Conservation (phyloP, 2,329 filamentous ascomycete genomes). For the Ophiostoma perfectum region DNA sequence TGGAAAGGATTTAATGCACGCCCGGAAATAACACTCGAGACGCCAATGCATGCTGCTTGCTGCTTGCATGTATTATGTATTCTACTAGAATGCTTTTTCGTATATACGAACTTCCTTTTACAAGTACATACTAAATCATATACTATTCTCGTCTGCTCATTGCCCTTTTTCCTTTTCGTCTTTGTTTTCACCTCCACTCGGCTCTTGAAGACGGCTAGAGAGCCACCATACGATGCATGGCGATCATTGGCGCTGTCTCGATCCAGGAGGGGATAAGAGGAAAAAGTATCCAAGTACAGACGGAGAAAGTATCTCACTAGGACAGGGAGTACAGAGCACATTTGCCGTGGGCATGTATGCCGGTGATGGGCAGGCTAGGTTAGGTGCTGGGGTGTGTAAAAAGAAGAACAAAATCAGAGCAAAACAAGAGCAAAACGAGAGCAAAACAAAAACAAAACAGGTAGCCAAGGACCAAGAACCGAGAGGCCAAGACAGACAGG, state of each 20-base stretch:
- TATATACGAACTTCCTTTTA: too few relatives aligned
- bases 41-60: neutral
- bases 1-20: too few relatives aligned
- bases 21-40: neutral
- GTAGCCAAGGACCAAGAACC: too few relatives aligned
- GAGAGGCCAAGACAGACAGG: neutral
- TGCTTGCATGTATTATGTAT: neutral
- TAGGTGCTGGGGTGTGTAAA: neutral
- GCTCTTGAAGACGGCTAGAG: conserved; percentile 5
- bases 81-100: too few relatives aligned
- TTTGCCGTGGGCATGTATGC: conserved; percentile 8
- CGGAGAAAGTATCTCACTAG: neutral
- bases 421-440: too few relatives aligned
- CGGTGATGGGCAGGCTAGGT: neutral
- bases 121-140: too few relatives aligned
- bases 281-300: neutral
- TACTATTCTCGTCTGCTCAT: too few relatives aligned
- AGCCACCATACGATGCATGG: conserved; percentile 6
- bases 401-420: neutral
- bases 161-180: neutral
- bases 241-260: conserved; percentile 12
- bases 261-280: conserved; percentile 1
- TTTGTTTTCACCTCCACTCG: neutral
- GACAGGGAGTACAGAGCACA: neutral
- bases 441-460: too few relatives aligned